Evolutionary conservation across 352 stramenopile genomes (phyloP).

Genomic region (Phytophthora hibernalis): DNA sequence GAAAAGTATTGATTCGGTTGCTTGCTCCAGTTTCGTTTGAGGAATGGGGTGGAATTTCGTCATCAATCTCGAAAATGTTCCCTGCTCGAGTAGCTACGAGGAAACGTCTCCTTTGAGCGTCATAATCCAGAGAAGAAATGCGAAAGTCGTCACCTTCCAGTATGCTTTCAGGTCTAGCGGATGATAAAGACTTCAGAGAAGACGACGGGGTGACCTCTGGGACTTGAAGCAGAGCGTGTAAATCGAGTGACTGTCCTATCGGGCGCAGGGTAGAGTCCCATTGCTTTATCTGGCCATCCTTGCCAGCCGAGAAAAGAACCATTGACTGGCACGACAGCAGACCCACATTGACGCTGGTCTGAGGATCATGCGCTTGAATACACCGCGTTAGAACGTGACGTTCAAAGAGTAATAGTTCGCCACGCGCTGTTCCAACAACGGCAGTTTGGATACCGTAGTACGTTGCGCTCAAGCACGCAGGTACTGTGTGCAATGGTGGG

Average conservation of each 20-base stretch:
- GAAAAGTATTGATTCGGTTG: neutral
- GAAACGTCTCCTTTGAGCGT: constrained; percentile 52
- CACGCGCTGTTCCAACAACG: constrained; percentile 69
- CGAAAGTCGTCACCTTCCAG: constrained; percentile 70
- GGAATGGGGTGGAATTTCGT: constrained; percentile 21
- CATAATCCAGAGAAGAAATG: constrained; percentile 75
- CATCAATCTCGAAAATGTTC: constrained; percentile 62
- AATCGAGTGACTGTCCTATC: constrained; percentile 72
- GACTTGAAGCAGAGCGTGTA: constrained; percentile 44
- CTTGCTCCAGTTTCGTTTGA: neutral
- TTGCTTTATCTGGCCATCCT: constrained; percentile 80
- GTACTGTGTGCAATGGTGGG: constrained; percentile 51
- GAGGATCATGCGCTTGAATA: constrained; percentile 64
- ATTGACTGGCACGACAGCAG: constrained; percentile 70
- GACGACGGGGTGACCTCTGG: constrained; percentile 9
- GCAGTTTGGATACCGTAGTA: constrained; percentile 66
- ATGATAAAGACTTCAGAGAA: constrained; percentile 1
- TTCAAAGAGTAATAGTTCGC: constrained; percentile 78
- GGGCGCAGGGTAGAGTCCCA: constrained; percentile 81
- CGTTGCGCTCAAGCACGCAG: constrained; percentile 53
- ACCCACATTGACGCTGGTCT: constrained; percentile 64
- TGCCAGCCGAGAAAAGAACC: constrained; percentile 80
- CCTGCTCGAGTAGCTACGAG: constrained; percentile 65
- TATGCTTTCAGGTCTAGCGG: constrained; percentile 8
- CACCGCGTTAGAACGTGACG: constrained; percentile 57